Percentiles rank a stretch among this genome's conserved stretches.
Evolutionary conservation across 2,329 filamentous ascomycete species (phyloP).

Genomic region (Curvularia eragrostidis): DNA sequence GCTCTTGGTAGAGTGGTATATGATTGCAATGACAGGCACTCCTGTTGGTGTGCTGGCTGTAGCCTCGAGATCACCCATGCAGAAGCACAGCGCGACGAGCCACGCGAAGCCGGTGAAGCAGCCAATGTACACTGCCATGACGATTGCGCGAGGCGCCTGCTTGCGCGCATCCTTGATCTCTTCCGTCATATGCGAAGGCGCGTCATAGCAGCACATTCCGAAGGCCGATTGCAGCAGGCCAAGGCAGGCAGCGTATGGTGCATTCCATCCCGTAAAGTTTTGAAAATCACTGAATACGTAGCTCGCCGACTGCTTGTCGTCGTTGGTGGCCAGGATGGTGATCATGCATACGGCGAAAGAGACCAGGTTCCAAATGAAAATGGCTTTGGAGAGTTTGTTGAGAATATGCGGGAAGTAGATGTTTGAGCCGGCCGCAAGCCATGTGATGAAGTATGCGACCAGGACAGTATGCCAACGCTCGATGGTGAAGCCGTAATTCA

Average conservation of each 20-base stretch:
- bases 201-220: constrained; percentile 62
- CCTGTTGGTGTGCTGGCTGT: constrained; percentile 57
- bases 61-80: constrained; percentile 53
- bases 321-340: constrained; percentile 61
- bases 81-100: constrained; percentile 51
- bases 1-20: constrained; percentile 58
- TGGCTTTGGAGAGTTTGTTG: constrained; percentile 58
- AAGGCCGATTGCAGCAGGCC: constrained; percentile 63
- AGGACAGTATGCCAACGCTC: constrained; percentile 64
- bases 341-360: constrained; percentile 61
- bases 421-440: constrained; percentile 56
- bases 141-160: constrained; percentile 57
- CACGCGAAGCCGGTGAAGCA: constrained; percentile 50
- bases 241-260: constrained; percentile 60
- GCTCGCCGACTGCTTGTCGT: constrained; percentile 60
- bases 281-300: constrained; percentile 65
- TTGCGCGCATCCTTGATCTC: constrained; percentile 61
- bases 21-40: constrained; percentile 61
- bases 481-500: constrained; percentile 60
- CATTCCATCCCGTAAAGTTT: constrained; percentile 61
- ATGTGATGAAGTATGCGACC: constrained; percentile 58
- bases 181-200: constrained; percentile 61
- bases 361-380: constrained; percentile 61
- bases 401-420: constrained; percentile 59
- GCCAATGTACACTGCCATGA: constrained; percentile 50